phyloP scores from a whole-genome alignment of 495 filamentous ascomycete species.

The Podospora pseudoanserina region DNA sequence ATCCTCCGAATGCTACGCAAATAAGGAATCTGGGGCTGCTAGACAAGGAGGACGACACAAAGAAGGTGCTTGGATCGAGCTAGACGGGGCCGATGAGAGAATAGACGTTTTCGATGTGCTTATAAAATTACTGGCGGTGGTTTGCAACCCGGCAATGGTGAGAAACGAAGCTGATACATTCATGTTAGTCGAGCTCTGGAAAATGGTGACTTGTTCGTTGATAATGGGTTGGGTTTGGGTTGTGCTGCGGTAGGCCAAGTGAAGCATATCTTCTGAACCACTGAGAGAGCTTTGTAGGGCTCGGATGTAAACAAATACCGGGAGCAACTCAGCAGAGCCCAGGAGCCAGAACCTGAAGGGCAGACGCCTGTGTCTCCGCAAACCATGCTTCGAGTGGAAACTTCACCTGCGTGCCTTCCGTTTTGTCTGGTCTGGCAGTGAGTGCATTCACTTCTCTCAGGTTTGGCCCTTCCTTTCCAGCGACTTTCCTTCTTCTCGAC shows the following conservation, averaged over 20 bases:
- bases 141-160: neutral
- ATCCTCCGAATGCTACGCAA: constrained; percentile 65
- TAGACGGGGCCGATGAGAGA: constrained; percentile 16
- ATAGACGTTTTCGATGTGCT: constrained; percentile 16
- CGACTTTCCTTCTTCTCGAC: neutral
- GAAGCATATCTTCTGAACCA: neutral
- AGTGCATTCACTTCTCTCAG: neutral
- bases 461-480: neutral
- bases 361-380: neutral
- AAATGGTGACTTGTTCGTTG: neutral
- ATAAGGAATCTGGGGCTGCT: constrained; percentile 81
- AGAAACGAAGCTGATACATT: neutral
- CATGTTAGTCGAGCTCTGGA: neutral
- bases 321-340: neutral
- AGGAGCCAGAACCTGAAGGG: neutral
- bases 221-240: neutral
- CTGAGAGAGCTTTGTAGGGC: neutral
- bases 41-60: constrained; percentile 75
- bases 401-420: neutral
- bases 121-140: constrained; percentile 14
- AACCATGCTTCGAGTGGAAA: neutral
- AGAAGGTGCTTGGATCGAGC: constrained; percentile 51
- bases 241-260: neutral
- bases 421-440: neutral
- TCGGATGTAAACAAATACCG: neutral